Percentiles rank a stretch among this genome's conserved stretches.
Evolutionary conservation across 2,329 filamentous ascomycete species (phyloP).

Genomic region (Bretziella fagacearum): DNA sequence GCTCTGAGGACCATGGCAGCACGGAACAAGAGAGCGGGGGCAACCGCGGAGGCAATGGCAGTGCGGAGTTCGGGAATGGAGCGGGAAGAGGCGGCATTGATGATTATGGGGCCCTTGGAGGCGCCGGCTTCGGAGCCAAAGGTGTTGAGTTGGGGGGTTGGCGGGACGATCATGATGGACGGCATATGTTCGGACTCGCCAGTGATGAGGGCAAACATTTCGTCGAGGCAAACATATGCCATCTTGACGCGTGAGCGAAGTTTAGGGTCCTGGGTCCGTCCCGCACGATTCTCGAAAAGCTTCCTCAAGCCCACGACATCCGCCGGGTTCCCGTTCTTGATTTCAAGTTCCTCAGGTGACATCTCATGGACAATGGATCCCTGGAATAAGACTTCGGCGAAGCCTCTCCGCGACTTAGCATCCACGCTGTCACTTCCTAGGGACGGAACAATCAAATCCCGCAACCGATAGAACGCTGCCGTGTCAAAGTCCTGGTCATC

Average conservation of each 20-base stretch:
- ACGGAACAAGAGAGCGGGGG: conserved; percentile 68
- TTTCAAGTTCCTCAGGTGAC: conserved; percentile 30
- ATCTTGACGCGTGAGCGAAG: conserved; percentile 53
- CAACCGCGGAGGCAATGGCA: conserved; percentile 55
- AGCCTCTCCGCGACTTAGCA: conserved; percentile 49
- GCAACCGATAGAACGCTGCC: conserved; percentile 49
- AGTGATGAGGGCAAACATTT: conserved; percentile 54
- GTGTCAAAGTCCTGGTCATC: conserved; percentile 71
- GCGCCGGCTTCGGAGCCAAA: conserved; percentile 10
- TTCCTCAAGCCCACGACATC: conserved; percentile 20
- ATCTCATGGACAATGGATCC: conserved; percentile 60
- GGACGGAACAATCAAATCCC: conserved; percentile 54
- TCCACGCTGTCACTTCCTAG: conserved; percentile 50
- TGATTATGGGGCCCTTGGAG: conserved; percentile 16
- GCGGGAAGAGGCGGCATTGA: neutral
- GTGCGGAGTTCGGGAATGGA: conserved; percentile 25
- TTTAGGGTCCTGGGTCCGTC: conserved; percentile 52
- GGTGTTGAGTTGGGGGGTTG: conserved; percentile 25
- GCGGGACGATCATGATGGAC: conserved; percentile 26
- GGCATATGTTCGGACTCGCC: conserved; percentile 27
- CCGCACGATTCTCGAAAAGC: conserved; percentile 50
- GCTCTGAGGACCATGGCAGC: conserved; percentile 64
- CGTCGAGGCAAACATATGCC: conserved; percentile 63
- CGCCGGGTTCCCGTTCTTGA: conserved; percentile 17
- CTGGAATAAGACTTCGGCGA: conserved; percentile 60